phyloP scores from a whole-genome alignment of 805 yeast genomes.

The Lipomyces sp. region DNA sequence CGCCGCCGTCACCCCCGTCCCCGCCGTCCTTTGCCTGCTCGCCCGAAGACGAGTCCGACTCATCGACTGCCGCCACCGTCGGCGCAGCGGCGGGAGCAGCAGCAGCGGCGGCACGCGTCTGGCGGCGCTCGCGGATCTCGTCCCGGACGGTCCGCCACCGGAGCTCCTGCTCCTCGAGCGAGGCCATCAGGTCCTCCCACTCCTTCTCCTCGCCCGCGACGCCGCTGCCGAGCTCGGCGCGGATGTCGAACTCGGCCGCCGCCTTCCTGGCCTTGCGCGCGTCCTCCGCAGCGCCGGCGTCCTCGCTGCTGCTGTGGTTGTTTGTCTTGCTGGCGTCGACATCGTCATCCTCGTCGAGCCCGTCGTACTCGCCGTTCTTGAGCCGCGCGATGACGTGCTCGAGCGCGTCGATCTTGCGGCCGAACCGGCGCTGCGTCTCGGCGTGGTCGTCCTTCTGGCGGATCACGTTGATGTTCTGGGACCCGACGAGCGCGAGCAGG shows the following conservation, averaged over 20 bases:
- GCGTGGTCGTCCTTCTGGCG: conserved; percentile 16
- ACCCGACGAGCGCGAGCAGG: conserved; percentile 23
- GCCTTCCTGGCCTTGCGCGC: neutral
- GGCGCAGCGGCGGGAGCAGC: no score
- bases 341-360: neutral
- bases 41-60: no score
- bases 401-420: conserved; percentile 10
- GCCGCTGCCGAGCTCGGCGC: conserved; percentile 24
- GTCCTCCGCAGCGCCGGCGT: neutral
- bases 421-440: conserved; percentile 10
- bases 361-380: conserved; percentile 3
- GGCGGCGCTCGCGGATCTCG: neutral
- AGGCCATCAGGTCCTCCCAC: conserved; percentile 15
- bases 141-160: conserved; percentile 6
- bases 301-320: conserved; percentile 1
- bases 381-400: conserved; percentile 16
- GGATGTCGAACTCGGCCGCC: conserved; percentile 15
- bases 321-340: neutral
- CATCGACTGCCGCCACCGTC: no score
- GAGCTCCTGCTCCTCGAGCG: conserved; percentile 17
- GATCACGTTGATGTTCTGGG: conserved; percentile 24
- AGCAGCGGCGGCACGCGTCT: no score
- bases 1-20: no score
- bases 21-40: no score
- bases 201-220: conserved; percentile 18